Base-by-base conservation (phyloP, 129 eudicot genomes). In the Arctium minus region DNA sequence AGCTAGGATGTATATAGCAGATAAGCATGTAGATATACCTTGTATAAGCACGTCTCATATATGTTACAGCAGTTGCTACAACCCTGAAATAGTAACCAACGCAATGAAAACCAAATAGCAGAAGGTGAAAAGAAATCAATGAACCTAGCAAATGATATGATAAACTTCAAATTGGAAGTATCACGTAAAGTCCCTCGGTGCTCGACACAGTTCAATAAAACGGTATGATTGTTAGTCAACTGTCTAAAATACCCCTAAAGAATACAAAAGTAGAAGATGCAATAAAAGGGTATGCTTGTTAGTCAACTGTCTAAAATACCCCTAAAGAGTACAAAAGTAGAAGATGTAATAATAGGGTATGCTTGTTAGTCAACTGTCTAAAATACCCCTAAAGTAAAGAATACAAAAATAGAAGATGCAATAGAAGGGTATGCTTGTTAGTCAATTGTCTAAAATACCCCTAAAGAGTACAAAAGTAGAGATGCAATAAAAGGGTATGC, bases 51-150 rank as follows among this genome's bases (percentile, higher is more conserved):
- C 99, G 99, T 78, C 99, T 93, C 99, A 95, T 95, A 86, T 95
- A 95, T 65, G 97, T 90, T 75, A 95, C 89, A 81, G 99, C 99
- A 86, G 99, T 95, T 79, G 97, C 99, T 60, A 95, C 99, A 73
- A 95, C 99, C 92, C 99, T 95, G 94, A 84, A 89, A 91, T 18
- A 39, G 65, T 27, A 81, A 68, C 74, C 36, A 78, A 69, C 62
- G 69, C 71, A 64, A 79, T 73, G 65, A 77, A 69, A 71, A 83
- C 15, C 5, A 17, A 6, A 74, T 38, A 73, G 37, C 80, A 12
- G 27, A 17, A 74, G 69, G 39, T 53, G 18, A 30, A 72, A 79
- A 48, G 4, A 31, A 31, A n/a, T 42, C 0, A 64, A 42, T 65
- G 80, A 74, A 39, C 80, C 70, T 42, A 39, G 68, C 17, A 75